Base-by-base conservation (phyloP, 352 stramenopile genomes). In the Albugo laibachii region DNA sequence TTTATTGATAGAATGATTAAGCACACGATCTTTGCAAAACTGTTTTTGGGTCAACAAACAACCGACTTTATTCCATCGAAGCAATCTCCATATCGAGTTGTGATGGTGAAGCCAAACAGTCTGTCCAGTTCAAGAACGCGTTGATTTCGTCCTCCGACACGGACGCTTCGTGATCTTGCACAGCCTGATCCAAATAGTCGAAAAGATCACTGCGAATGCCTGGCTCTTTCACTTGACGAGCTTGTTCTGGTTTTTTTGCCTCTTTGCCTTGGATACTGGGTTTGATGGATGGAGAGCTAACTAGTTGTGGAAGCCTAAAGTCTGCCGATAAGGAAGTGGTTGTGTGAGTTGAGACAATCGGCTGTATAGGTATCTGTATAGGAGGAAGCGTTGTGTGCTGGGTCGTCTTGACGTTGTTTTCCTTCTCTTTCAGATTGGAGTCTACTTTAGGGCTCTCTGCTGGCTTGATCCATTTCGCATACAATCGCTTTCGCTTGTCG, bases 131-230 rank as follows among this genome's bases (percentile, higher is more conserved):
- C 5, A 91, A 61, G 16, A 91, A 58, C 18, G 76, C 64, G 45
- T 86, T 86, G 13, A 86, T 58, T 47, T 72, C 72, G 14, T 83
- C 70, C 62, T 86, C 70, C 36, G 85, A 68, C 11, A 89, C 47
- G 12, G 71, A 85, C 21, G 78, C 69, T 2, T 89, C 74, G 6
- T 77, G 41, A 20, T 78, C 56, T 31, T 39, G 24, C 3, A 21
- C 37, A 12, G 27, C 40, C 31, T 41, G 19, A 11, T 20, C 18
- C 2, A 15, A 31, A 8, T 31, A 8, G 8, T 31, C 24, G 24
- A 20, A 34, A 34, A 36, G 11, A 46, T 27, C 15, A 18, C 45
- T 16, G 46, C 16, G 1, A 42, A 2, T 11, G 15, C 20, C 2
- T 11, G 12, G 43, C 5, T 45, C 14, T 20, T 47, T 1, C 1